Base-by-base conservation (phyloP, 768 basidiomycete species). In the Rickenella mellea region DNA sequence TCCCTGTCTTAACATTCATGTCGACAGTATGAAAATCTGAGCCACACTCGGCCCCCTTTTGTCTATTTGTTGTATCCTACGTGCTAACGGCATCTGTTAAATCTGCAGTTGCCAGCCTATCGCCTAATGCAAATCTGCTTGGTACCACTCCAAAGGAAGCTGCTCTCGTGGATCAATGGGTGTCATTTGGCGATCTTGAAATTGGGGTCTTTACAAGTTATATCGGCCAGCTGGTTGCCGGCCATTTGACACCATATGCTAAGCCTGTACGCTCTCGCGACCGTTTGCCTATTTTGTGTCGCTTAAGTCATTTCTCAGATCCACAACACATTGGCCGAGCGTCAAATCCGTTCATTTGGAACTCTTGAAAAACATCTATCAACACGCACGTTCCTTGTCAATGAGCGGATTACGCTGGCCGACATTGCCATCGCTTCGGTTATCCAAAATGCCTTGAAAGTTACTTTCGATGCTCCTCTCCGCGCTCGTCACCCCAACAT, bases 321-420 rank as follows among this genome's bases (percentile, higher is more conserved):
- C 48, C 85, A 89, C 63, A 75, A 58, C 38, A 38, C 48, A 35
- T 57, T 76, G 43, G 51, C 64, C 12, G 80, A 84, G 36, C 71
- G 70, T 27, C 71, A 80, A 54, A 48, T 62, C 30, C 70, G 74
- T 35, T 64, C 76, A 15, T 69, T 96, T 39, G 65, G 65, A 29
- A 78, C 77, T 49, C 69, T 98, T 43, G 77, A 99, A 50, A 61
- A 65, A 26, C 74, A 86, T 68, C 78, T 99, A 53, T 58, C 69
- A 38, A 70, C 76, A 44, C 78, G 75, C 56, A 99, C 94, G 35
- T 98, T 80, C 76, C 75, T 98, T 55, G 91, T 91, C 42, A 83
- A 81, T 50, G 89, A 99, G 60, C 87, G 94, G 56, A 84, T 98
- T 71, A 89, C 91, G 48, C 73, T 94, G 36, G 96, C 92, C 49